These are phyloP conservation scores for Sclerotinia sclerotiorum DNA, from an alignment of 2,329 filamentous ascomycete genomes.

Conservation along the genomic window DNA sequence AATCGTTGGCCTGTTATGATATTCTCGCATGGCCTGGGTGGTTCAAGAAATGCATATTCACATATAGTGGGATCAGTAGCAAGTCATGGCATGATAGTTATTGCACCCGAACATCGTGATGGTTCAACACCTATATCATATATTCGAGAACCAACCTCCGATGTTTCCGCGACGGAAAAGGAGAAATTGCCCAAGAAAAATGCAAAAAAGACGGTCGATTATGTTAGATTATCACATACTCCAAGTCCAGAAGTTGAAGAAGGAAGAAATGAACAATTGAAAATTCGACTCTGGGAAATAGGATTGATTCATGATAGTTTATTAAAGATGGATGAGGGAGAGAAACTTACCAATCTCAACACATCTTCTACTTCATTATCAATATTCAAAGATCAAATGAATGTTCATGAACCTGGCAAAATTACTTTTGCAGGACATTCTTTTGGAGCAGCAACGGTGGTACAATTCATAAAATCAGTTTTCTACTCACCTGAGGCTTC, in stretches of 20 bases:
- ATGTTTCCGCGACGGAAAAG: slow-evolving; percentile 38
- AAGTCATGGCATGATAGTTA: slow-evolving; percentile 76
- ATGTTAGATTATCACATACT: slow-evolving; percentile 59
- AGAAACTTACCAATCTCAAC: slow-evolving; percentile 54
- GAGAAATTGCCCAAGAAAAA: slow-evolving; percentile 34
- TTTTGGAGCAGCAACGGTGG: slow-evolving; percentile 72
- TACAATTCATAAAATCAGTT: slow-evolving; percentile 77
- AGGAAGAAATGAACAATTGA: slow-evolving; percentile 68
- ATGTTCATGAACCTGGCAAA: slow-evolving; percentile 68
- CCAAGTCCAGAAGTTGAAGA: slow-evolving; percentile 65
- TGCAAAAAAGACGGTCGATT: slow-evolving; percentile 43
- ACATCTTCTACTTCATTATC: slow-evolving; percentile 50
- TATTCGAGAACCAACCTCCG: slow-evolving; percentile 59
- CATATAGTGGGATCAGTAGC: slow-evolving; percentile 76
- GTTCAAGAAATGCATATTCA: slow-evolving; percentile 81
- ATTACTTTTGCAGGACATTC: slow-evolving; percentile 79
- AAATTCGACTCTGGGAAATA: slow-evolving; percentile 76
- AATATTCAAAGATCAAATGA: slow-evolving; percentile 60
- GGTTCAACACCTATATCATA: slow-evolving; percentile 75
- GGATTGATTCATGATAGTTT: slow-evolving; percentile 69
- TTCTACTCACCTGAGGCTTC: slow-evolving; percentile 58
- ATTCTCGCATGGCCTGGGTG: slow-evolving; percentile 84
- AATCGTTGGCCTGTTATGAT: slow-evolving; percentile 76
- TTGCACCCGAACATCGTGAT: slow-evolving; percentile 81
- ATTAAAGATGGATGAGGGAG: slow-evolving; percentile 61